A percentile compares a stretch with the other conserved stretches of the same genome.
Evolutionary conservation across 345 rosid species (phyloP).

Genomic region (Aegle marmelos): DNA sequence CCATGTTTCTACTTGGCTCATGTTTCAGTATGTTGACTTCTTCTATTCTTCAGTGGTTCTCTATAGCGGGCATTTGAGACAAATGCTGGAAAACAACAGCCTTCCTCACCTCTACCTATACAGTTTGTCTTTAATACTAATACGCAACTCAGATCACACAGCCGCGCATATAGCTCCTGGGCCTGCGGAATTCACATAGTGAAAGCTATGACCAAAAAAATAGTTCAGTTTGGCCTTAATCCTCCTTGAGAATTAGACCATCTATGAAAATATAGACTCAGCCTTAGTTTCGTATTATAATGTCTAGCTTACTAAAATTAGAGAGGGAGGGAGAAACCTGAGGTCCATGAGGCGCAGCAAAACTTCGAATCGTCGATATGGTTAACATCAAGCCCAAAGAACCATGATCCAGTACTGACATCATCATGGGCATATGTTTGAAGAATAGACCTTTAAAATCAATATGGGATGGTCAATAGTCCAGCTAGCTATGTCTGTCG

Average conservation of each 20-base stretch:
- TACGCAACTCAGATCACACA: slow-evolving; percentile 23
- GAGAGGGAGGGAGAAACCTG: slow-evolving; percentile 28
- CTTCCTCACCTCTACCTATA: neutral
- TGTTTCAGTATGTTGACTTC: neutral
- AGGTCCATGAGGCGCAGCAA: slow-evolving; percentile 45
- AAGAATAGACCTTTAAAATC: slow-evolving; percentile 35
- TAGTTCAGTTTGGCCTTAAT: neutral
- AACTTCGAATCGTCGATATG: slow-evolving; percentile 42
- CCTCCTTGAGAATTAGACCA: neutral
- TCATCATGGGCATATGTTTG: slow-evolving; percentile 49
- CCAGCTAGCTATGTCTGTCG: neutral
- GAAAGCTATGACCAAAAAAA: neutral
- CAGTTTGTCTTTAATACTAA: neutral
- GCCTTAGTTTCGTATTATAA: neutral
- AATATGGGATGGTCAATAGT: neutral
- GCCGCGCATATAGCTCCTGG: slow-evolving; percentile 44
- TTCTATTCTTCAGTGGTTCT: neutral
- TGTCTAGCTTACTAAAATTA: neutral
- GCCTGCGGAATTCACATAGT: slow-evolving; percentile 17
- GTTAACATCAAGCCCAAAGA: slow-evolving; percentile 47
- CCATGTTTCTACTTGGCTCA: neutral
- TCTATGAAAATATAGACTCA: neutral
- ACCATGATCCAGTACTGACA: slow-evolving; percentile 54
- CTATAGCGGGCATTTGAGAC: slow-evolving; percentile 1
- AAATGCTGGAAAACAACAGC: slow-evolving; percentile 13